Evolutionary conservation across 495 filamentous ascomycete species (phyloP), one percentile per base, ranked within the genome.

Genomic region (Aspergillus conjunctus): DNA sequence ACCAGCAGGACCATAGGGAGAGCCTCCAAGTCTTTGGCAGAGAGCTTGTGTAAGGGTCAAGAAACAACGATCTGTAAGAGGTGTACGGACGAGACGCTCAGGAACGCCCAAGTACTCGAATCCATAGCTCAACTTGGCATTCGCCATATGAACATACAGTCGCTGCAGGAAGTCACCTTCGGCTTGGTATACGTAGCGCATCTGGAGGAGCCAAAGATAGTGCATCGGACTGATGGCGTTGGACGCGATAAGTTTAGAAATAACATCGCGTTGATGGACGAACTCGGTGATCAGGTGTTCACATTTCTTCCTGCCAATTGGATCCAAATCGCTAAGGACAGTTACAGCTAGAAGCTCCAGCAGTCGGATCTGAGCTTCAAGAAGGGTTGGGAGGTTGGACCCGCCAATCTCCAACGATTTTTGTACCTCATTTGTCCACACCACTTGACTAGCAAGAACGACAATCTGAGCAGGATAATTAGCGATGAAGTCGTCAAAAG

Each of bases 231-330:
- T 86, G 37, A 82, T 82, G 17, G 94, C 95, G 56, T 86, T 87
- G 50, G 83, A 81, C 51, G 87, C 81, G 55, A 90, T 83, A 22
- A 99, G 84, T 66, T 89, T 93, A 58, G 89, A 87, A 60, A 96
- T 94, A 37, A 88, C 83, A 72, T 98, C 94, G 46, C 94, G 87
- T 71, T 99, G 94, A 69, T 98, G 94, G 17, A 99, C 94, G 71
- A 93, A 97, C 71, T 99, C 94, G 12, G 95, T 99, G 69, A 99
- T 98, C 63, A 99, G 87, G 74, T 96, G 93, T 71, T 99, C 94
- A 75, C 92, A 98, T 80, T 96, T 97, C 83, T 94, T 96, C 53
- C 94, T 80, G 66, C 88, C 84, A 46, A 98, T 87, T 1, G 89
- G 74, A 60, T 96, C 92, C 17, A 98, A 82, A 62, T 98, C 92